Evolutionary conservation across 768 basidiomycete species (phyloP), one percentile per base, ranked within the genome.

Genomic region (Pisolithus orientalis): DNA sequence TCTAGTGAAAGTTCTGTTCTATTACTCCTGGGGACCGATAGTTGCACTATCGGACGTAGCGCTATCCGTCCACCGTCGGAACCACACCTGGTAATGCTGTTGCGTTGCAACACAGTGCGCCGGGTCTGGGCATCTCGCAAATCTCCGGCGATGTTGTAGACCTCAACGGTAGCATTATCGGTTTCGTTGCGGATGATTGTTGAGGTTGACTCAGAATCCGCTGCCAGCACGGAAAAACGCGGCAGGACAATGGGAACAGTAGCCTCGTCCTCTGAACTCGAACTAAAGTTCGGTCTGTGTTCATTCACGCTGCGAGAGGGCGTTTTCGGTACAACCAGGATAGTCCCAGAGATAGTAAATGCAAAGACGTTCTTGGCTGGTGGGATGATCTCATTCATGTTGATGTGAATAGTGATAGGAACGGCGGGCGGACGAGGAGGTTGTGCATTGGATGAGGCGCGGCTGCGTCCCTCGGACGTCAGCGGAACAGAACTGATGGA

Each of bases 351-450:
- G 44, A 90, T 78, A 10, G 71, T 76, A 65, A 90, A 87, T 5
- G 76, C 77, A 59, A 91, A 84, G 14, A 72, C 59, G 53, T 82
- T 83, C 66, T 83, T 85, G 28, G 75, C 69, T 8, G 87, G 80
- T 3, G 82, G 78, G 25, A 81, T 72, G 6, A 90, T 71, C 39
- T 90, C 86, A 57, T 87, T 87, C 75, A 90, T 87, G 61, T 90
- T 89, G 53, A 92, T 57, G 62, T 90, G 87, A 8, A 90, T 67
- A 0, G 86, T 87, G 43, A 92, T 74, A 3, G 86, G 83, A 13
- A 75, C 69, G 17, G 76, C 76, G 1, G 87, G 88, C 10, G 79
- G 73, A 29, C 64, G 66, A 48, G 50, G 47, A 43, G 47, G 39
- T 51, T 55, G 47, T 51, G 50, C 65, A 34, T 68, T 55, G 38